Evolutionary conservation across 495 filamentous ascomycete species (phyloP), one percentile per base, ranked within the genome.

Genomic region (Hypoxylon intermedium): DNA sequence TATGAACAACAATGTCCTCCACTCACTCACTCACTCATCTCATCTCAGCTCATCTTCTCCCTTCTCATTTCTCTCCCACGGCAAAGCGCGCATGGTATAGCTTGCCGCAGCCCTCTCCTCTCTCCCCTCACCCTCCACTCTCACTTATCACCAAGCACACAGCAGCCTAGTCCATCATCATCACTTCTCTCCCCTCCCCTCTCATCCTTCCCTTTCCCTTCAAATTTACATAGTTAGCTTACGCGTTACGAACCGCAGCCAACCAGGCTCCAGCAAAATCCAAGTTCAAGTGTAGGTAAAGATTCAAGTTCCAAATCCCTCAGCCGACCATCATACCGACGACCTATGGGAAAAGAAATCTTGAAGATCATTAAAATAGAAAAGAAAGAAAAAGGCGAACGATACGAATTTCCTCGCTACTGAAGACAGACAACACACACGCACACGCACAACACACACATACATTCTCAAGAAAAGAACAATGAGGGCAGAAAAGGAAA

Each of bases 391-490:
- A n/a, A 64, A 58, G 18, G 36, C 6, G 15, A 16, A 46, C 2
- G 15, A 16, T 42, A 37, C 34, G 57, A n/a, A 56, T 52, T 57
- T 65, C 46, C 56, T 65, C 56, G 62, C 62, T 60, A 53, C 56
- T 48, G 51, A 53, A 53, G n/a, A n/a, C n/a, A n/a, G n/a, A n/a
- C n/a, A n/a, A n/a, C n/a, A n/a, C n/a, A n/a, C n/a, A n/a, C n/a
- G n/a, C n/a, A n/a, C n/a, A n/a, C n/a, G n/a, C n/a, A n/a, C n/a
- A n/a, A n/a, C n/a, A 45, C 57, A 13, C 5, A 34, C 31, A 26
- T 7, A 26, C 62, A 65, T 57, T 65, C 62, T 65, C 62, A 60
- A 65, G 52, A 38, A 53, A 57, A 55, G 40, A 44, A 46, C 48
- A 46, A 47, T 46, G 53, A 26, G 13, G 53, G 40, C 13, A 44